Percentiles rank a stretch among this genome's conserved stretches.
phyloP scores from a whole-genome alignment of 2,329 filamentous ascomycete genomes.

The Tolypocladium tundrense region DNA sequence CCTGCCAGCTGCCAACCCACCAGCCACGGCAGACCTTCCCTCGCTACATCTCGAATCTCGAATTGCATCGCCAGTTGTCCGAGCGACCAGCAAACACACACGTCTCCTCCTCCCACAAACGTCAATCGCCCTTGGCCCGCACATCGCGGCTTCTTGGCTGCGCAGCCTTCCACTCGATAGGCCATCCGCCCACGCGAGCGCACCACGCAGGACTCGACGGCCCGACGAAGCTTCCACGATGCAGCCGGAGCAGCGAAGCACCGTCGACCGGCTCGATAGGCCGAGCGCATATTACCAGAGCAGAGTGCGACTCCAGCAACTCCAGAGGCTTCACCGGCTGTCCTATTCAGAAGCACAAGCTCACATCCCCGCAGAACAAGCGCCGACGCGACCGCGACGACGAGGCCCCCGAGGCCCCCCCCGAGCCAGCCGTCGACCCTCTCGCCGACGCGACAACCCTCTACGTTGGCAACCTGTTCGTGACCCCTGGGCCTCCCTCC shows the following conservation, averaged over 20 bases:
- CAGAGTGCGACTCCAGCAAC: slow-evolving; percentile 48
- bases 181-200: not conserved
- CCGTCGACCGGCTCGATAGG: slow-evolving; percentile 84
- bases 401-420: slow-evolving; percentile 32
- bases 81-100: not conserved
- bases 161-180: not conserved
- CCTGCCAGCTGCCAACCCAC: not conserved
- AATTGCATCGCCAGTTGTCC: not conserved
- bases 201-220: not conserved
- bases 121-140: not conserved
- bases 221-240: slow-evolving; percentile 20
- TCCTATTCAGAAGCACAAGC: not conserved
- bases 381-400: slow-evolving; percentile 55
- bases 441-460: slow-evolving; percentile 84
- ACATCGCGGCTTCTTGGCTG: too few species aligned
- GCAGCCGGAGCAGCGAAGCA: slow-evolving; percentile 46
- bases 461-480: slow-evolving; percentile 89
- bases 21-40: not conserved
- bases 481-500: not conserved
- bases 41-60: not conserved
- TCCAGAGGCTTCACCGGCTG: not conserved
- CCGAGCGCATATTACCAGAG: slow-evolving; percentile 88
- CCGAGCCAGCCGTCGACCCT: slow-evolving; percentile 53
- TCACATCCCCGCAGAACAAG: slow-evolving; percentile 48
- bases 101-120: not conserved